These are phyloP conservation scores for Porpolomopsis calyptriformis DNA, from an alignment of 768 basidiomycete genomes.

Conservation along the genomic window DNA sequence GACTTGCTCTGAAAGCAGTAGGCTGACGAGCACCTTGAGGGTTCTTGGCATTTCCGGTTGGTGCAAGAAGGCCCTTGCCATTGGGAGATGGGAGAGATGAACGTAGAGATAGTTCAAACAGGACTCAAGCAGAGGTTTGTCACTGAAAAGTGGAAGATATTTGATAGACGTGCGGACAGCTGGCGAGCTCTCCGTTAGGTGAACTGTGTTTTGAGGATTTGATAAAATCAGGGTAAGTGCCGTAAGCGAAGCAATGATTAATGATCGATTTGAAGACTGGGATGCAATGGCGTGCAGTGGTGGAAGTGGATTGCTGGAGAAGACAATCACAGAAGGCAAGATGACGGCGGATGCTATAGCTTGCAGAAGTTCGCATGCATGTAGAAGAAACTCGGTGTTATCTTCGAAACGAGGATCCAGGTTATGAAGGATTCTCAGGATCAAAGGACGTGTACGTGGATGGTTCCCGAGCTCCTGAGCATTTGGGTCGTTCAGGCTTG, in stretches of 20 bases:
- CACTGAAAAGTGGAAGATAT: slow-evolving; percentile 63
- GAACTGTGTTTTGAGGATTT: slow-evolving; percentile 44
- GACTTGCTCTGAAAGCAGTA: slow-evolving; percentile 61
- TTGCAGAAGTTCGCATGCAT: slow-evolving; percentile 63
- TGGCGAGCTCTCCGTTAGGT: slow-evolving; percentile 44
- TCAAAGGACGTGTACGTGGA: slow-evolving; percentile 52
- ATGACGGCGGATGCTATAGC: slow-evolving; percentile 40
- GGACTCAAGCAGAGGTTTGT: slow-evolving; percentile 59
- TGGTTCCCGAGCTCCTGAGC: slow-evolving; percentile 47
- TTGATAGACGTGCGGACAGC: slow-evolving; percentile 54
- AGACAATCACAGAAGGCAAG: slow-evolving; percentile 22
- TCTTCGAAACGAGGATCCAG: slow-evolving; percentile 53
- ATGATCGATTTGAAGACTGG: slow-evolving; percentile 57
- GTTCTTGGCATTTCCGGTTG: slow-evolving; percentile 62
- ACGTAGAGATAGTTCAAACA: slow-evolving; percentile 66
- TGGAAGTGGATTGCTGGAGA: slow-evolving; percentile 40
- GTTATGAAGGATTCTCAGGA: slow-evolving; percentile 54
- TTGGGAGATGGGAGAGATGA: slow-evolving; percentile 61
- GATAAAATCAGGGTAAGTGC: slow-evolving; percentile 54
- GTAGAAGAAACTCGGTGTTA: slow-evolving; percentile 61
- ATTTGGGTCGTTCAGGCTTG: slow-evolving; percentile 60
- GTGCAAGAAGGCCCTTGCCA: slow-evolving; percentile 69
- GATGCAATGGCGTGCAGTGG: slow-evolving; percentile 46
- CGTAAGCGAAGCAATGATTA: slow-evolving; percentile 57
- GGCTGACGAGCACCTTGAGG: slow-evolving; percentile 53